Conservation (phyloP, 2,329 filamentous ascomycete species). For the Bipolaris victoriae region DNA sequence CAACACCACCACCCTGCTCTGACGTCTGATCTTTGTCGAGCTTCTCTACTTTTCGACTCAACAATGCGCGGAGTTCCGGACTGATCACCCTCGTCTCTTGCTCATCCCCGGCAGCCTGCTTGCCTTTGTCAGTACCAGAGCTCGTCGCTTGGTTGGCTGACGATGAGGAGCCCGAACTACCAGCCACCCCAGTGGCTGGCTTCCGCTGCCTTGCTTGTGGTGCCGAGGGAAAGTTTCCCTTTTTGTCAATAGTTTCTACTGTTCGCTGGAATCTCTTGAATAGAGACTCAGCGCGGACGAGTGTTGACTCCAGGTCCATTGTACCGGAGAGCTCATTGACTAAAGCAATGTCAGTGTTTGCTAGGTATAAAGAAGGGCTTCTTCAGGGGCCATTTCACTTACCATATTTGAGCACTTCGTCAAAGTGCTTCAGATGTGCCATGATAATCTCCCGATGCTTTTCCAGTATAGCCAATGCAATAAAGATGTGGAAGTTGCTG, state of each 20-base stretch:
- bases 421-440: slow-evolving; percentile 90
- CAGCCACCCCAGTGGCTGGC: slow-evolving; percentile 45
- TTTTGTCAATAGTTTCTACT: slow-evolving; percentile 91
- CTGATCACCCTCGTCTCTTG: slow-evolving; percentile 63
- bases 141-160: slow-evolving; percentile 28
- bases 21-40: slow-evolving; percentile 53
- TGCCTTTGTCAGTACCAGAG: slow-evolving; percentile 42
- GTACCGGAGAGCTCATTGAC: slow-evolving; percentile 94
- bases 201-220: slow-evolving; percentile 58
- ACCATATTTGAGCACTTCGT: slow-evolving; percentile 97
- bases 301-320: slow-evolving; percentile 85
- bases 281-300: slow-evolving; percentile 85
- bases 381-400: slow-evolving; percentile 46
- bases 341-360: slow-evolving; percentile 45
- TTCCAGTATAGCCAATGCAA: slow-evolving; percentile 91
- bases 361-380: background rate
- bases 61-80: slow-evolving; percentile 64
- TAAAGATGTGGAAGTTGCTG: slow-evolving; percentile 91
- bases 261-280: slow-evolving; percentile 87
- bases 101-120: slow-evolving; percentile 39
- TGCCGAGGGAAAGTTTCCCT: slow-evolving; percentile 75
- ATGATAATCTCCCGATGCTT: slow-evolving; percentile 97
- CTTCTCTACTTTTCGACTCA: slow-evolving; percentile 65
- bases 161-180: slow-evolving; percentile 28
- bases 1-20: slow-evolving; percentile 42